Evolutionary conservation across 2,329 filamentous ascomycete species (phyloP), one percentile per base, ranked within the genome.

Genomic region (Colletotrichum gloeosporioides): DNA sequence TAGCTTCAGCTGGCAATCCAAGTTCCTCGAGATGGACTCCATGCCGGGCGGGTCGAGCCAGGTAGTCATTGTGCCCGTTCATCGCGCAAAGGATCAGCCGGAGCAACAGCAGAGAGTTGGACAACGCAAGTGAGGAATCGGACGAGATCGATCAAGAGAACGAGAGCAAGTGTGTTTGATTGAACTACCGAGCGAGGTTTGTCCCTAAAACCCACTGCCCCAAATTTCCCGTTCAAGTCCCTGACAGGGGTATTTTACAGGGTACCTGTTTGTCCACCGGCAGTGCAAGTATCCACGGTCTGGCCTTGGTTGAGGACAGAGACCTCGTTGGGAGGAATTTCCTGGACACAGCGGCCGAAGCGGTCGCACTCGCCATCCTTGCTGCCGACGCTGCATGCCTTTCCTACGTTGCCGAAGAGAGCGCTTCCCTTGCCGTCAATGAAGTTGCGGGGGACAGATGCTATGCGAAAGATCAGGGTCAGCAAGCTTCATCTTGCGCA

Each of bases 281-380:
- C 74, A 12, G 70, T 73, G 31, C 74, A 76, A 4, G 66, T 57
- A 25, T 36, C 74, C 6, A 76, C 70, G 2, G 31, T n/a, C 25
- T n/a, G 9, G 7, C 74, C 74, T 12, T 73, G 74, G 66, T 76
- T 76, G 8, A 73, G 59, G 8, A 70, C 22, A 5, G 32, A 69
- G 49, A 15, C 9, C 65, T 76, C 74, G 16, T 76, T 76, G 27
- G 74, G 73, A 3, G 73, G 70, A 4, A 70, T 73, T 2, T 53
- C 25, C 59, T 76, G 74, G 1, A 69, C 70, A 15, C 74, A 76
- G 15, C 66, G 70, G 6, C 74, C 74, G 15, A 76, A 76, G 3
- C 32, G 65, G 53, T 76, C 74, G 34, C 74, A 76, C 15, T 76
- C 70, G 32, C 74, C 74, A 6, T 76, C 74, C 4, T 73, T 13